A percentile compares a stretch with the other conserved stretches of the same genome.
Evolutionary conservation across 306 rosid species (phyloP).

Genomic region (Adenanthera pavonina): DNA sequence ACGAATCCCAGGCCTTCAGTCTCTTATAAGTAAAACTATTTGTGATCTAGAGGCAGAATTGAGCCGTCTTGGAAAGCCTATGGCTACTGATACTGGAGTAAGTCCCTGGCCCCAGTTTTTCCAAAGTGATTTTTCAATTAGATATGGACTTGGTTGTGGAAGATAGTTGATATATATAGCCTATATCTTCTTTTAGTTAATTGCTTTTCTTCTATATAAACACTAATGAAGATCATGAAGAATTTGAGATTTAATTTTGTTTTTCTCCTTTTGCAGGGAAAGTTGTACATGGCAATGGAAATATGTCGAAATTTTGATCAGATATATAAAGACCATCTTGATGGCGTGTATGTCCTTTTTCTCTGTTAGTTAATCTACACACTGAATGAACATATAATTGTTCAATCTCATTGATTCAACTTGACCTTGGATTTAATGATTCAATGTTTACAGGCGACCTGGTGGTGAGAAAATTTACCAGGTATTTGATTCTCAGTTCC

Average conservation of each 20-base stretch:
- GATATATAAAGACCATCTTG: slow-evolving; percentile 95
- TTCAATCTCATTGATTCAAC: slow-evolving; percentile 11
- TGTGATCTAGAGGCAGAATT: slow-evolving; percentile 86
- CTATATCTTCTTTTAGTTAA: neutral
- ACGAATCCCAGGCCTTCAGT: slow-evolving; percentile 93
- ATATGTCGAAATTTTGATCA: slow-evolving; percentile 89
- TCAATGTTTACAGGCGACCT: slow-evolving; percentile 67
- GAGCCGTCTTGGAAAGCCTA: slow-evolving; percentile 90
- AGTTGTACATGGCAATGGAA: slow-evolving; percentile 87
- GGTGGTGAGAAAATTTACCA: slow-evolving; percentile 95
- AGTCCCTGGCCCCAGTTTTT: slow-evolving; percentile 31
- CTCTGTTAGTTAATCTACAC: slow-evolving; percentile 8
- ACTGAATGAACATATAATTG: slow-evolving; percentile 2
- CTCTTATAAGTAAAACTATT: slow-evolving; percentile 88
- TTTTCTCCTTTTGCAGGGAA: slow-evolving; percentile 71
- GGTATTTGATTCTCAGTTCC: slow-evolving; percentile 94
- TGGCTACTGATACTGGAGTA: slow-evolving; percentile 96
- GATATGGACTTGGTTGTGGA: neutral
- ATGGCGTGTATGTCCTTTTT: slow-evolving; percentile 77
- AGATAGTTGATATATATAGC: neutral
- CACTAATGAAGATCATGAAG: slow-evolving; percentile 19
- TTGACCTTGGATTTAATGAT: slow-evolving; percentile 35
- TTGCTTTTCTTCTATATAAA: neutral
- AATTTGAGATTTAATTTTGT: neutral
- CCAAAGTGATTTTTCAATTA: neutral